A percentile compares a stretch with the other conserved stretches of the same genome.
These are phyloP conservation scores for Alternaria solani DNA, from an alignment of 2,329 filamentous ascomycete species.

Conservation along the genomic window DNA sequence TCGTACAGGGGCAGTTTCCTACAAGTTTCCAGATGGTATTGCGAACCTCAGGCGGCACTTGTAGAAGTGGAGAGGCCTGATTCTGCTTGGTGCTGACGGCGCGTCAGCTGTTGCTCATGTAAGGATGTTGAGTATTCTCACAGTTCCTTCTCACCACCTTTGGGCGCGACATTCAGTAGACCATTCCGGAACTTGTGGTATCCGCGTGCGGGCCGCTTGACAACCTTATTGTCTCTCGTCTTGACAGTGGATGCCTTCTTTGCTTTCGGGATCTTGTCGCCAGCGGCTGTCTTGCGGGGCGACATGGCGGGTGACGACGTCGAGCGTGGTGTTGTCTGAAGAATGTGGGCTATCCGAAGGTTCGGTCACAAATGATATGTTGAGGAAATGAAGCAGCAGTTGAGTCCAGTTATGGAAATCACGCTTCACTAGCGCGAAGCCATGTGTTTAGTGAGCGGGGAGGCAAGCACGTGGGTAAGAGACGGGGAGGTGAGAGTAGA, in stretches of 20 bases:
- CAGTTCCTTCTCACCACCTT: slow-evolving; percentile 21
- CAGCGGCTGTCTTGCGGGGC: background rate
- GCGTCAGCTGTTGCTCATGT: background rate
- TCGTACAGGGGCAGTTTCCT: background rate
- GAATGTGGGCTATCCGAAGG: background rate
- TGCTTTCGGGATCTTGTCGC: background rate
- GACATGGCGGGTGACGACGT: slow-evolving; percentile 2
- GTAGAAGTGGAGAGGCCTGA: slow-evolving; percentile 18
- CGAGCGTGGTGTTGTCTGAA: background rate
- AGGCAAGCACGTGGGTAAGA: background rate
- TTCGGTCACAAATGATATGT: background rate
- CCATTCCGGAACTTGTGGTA: slow-evolving; percentile 27
- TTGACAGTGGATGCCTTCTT: background rate
- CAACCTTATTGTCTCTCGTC: slow-evolving; percentile 3
- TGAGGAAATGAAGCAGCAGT: too few relatives aligned
- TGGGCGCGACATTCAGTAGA: slow-evolving; percentile 23
- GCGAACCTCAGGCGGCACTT: slow-evolving; percentile 25
- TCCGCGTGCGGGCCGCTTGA: slow-evolving; percentile 24
- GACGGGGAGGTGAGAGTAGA: background rate
- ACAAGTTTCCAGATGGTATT: slow-evolving; percentile 22
- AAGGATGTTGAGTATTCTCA: background rate
- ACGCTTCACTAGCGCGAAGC: background rate
- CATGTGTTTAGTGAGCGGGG: background rate
- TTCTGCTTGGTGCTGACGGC: slow-evolving; percentile 16
- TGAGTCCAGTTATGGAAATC: background rate